These are phyloP conservation scores for Wickerhamomyces pijperi DNA, from an alignment of 805 yeast species.

Conservation along the genomic window DNA sequence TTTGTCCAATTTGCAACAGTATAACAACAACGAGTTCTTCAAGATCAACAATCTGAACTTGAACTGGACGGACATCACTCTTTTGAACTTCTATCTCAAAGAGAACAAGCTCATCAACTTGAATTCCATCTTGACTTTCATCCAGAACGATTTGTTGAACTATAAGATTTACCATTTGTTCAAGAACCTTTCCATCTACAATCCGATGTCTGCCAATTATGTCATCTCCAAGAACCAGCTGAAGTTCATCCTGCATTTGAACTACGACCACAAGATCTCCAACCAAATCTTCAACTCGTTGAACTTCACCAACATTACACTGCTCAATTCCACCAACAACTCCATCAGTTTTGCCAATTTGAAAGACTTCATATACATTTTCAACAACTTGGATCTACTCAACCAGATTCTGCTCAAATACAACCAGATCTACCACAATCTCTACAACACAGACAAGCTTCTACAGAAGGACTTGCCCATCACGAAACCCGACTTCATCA, in stretches of 20 bases:
- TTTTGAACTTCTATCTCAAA: constrained; percentile 10
- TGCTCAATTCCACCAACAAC: constrained; percentile 17
- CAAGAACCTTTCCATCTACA: constrained; percentile 20
- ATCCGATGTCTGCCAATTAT: constrained; percentile 17
- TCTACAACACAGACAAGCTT: not conserved
- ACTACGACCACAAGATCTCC: constrained; percentile 29
- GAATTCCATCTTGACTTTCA: constrained; percentile 27
- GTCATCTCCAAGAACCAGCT: constrained; percentile 26
- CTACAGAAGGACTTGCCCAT: constrained; percentile 21
- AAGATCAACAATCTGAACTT: constrained; percentile 21
- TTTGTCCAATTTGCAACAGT: constrained; percentile 21
- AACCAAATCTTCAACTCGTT: constrained; percentile 22
- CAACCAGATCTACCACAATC: constrained; percentile 9
- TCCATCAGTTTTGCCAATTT: constrained; percentile 21
- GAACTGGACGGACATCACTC: constrained; percentile 23
- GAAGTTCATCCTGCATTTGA: constrained; percentile 20
- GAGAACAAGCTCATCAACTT: constrained; percentile 22
- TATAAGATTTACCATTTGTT: constrained; percentile 20
- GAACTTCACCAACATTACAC: constrained; percentile 11
- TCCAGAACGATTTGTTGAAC: constrained; percentile 29
- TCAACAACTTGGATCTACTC: constrained; percentile 28
- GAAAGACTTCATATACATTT: constrained; percentile 27
- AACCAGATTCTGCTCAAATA: constrained; percentile 27
- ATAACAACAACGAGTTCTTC: constrained; percentile 20
- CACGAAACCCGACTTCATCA: constrained; percentile 24